Evolutionary conservation across 2,329 filamentous ascomycete genomes (phyloP).

Genomic region (Lachnellula arida): DNA sequence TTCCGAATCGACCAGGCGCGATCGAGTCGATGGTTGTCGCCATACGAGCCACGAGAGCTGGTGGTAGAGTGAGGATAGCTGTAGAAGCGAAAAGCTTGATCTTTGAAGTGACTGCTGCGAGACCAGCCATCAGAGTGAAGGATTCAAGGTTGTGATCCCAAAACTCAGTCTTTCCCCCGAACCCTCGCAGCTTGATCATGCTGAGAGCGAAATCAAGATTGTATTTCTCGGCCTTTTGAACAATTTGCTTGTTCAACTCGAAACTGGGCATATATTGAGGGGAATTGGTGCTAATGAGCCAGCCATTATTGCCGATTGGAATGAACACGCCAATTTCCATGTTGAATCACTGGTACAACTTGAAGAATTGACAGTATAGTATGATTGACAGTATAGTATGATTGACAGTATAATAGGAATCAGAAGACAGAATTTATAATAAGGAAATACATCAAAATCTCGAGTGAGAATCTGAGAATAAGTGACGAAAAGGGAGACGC

Average conservation of each 20-base stretch:
- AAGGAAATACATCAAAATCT: background rate
- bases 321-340: constrained; percentile 23
- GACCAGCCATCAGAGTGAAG: constrained; percentile 33
- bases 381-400: too few relatives aligned
- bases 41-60: constrained; percentile 31
- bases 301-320: constrained; percentile 32
- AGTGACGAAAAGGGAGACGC: background rate
- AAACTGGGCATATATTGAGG: constrained; percentile 33
- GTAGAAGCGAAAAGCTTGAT: constrained; percentile 33
- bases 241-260: constrained; percentile 31
- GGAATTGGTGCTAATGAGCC: constrained; percentile 31
- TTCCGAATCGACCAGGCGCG: constrained; percentile 31
- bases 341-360: background rate
- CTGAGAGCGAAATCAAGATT: constrained; percentile 32
- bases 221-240: constrained; percentile 31
- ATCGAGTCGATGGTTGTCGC: constrained; percentile 31
- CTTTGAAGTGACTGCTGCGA: constrained; percentile 32
- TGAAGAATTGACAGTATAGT: too few relatives aligned
- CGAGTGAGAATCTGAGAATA: background rate
- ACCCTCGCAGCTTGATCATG: constrained; percentile 33
- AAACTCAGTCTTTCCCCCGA: constrained; percentile 32
- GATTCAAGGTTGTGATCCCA: constrained; percentile 35
- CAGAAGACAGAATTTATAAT: background rate
- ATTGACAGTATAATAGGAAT: background rate
- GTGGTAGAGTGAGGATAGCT: constrained; percentile 31